Percentiles rank a stretch among this genome's conserved stretches.
Conservation (phyloP, 805 yeast species). For the Yamadazyma phyllophila region DNA sequence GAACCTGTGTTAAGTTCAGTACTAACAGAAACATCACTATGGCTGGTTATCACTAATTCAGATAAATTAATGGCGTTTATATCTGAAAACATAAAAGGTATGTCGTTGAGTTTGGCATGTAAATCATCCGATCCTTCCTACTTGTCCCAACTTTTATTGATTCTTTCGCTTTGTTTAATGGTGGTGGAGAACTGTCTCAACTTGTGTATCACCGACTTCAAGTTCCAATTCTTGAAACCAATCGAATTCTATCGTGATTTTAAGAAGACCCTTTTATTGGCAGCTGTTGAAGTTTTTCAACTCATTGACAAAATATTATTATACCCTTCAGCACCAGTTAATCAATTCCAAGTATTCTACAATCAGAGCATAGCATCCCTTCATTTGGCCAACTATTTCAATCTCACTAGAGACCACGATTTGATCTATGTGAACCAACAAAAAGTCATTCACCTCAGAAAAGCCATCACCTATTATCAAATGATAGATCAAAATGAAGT, state of each 20-base stretch:
- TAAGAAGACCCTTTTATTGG: slow-evolving; percentile 25
- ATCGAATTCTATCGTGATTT: slow-evolving; percentile 46
- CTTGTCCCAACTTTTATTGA: slow-evolving; percentile 24
- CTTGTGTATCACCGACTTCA: slow-evolving; percentile 30
- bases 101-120: slow-evolving; percentile 17
- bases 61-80: slow-evolving; percentile 24
- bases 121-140: slow-evolving; percentile 27
- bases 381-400: slow-evolving; percentile 31
- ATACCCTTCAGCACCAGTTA: slow-evolving; percentile 15
- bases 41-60: slow-evolving; percentile 22
- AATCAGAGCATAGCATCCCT: slow-evolving; percentile 26
- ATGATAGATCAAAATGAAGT: slow-evolving; percentile 23
- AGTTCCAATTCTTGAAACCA: slow-evolving; percentile 49
- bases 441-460: slow-evolving; percentile 25
- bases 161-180: slow-evolving; percentile 26
- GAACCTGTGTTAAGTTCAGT: slow-evolving; percentile 27
- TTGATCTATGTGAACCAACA: slow-evolving; percentile 22
- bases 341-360: slow-evolving; percentile 28
- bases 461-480: slow-evolving; percentile 30
- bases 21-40: slow-evolving; percentile 28
- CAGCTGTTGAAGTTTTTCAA: slow-evolving; percentile 27
- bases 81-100: slow-evolving; percentile 14
- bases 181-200: slow-evolving; percentile 30
- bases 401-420: slow-evolving; percentile 19
- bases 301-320: slow-evolving; percentile 21